Conservation (phyloP, 192 early-diverging fungal species). For the Backusella mclennaniae region DNA sequence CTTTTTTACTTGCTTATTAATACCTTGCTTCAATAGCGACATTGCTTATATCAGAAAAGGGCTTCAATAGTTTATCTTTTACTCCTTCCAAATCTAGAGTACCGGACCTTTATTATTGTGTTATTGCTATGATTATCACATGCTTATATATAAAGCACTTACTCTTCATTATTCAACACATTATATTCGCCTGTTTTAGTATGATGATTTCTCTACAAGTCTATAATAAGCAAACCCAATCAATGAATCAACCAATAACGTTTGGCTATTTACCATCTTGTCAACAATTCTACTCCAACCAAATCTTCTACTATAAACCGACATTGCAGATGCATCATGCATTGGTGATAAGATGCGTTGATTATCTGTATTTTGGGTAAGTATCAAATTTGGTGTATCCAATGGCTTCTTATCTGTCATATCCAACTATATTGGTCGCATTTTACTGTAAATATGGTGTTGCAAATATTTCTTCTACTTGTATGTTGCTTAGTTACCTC, state of each 20-base stretch:
- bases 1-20: not conserved
- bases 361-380: not conserved
- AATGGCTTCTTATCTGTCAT: slow-evolving; percentile 10
- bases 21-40: slow-evolving; percentile 18
- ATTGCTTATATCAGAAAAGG: not conserved
- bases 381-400: not conserved
- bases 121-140: not conserved
- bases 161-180: not conserved
- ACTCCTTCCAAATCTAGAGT: not conserved
- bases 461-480: not conserved
- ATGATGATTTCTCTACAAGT: not conserved
- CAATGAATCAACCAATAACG: not conserved
- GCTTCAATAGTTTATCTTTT: not conserved
- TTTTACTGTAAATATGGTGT: too few relatives aligned
- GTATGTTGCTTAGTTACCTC: slow-evolving; percentile 9
- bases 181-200: not conserved
- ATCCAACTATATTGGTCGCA: not conserved
- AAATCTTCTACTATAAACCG: slow-evolving; percentile 1
- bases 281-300: slow-evolving; percentile 8
- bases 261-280: not conserved
- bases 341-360: not conserved
- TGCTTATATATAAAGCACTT: not conserved
- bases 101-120: not conserved
- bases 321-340: slow-evolving; percentile 8
- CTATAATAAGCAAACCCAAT: not conserved